These are phyloP conservation scores for Priceomyces castillae DNA, from an alignment of 805 yeast species.

Conservation along the genomic window DNA sequence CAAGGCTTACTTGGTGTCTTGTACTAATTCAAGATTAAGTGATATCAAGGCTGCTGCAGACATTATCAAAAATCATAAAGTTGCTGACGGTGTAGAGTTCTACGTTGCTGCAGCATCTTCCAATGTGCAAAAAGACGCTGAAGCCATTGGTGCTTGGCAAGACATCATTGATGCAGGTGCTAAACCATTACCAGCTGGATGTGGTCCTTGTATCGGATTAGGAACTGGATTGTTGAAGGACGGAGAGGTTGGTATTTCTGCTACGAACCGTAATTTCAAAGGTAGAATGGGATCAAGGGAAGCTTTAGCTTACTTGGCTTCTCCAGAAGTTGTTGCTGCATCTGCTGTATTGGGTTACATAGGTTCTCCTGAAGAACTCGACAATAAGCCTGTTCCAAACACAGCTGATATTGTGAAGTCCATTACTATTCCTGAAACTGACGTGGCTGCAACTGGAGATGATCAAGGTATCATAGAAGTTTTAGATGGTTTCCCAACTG, in stretches of 20 bases:
- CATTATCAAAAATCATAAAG: slow-evolving; percentile 74
- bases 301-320: slow-evolving; percentile 92
- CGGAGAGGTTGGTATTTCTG: slow-evolving; percentile 97
- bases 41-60: slow-evolving; percentile 95
- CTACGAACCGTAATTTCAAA: slow-evolving; percentile 97
- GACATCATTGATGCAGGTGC: slow-evolving; percentile 89
- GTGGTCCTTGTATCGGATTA: slow-evolving; percentile 98
- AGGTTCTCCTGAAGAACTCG: slow-evolving; percentile 85
- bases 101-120: slow-evolving; percentile 98
- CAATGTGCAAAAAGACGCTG: slow-evolving; percentile 90
- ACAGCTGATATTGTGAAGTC: slow-evolving; percentile 51
- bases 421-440: slow-evolving; percentile 21
- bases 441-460: slow-evolving; percentile 31
- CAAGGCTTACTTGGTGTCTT: slow-evolving; percentile 96
- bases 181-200: slow-evolving; percentile 93
- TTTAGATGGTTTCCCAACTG: slow-evolving; percentile 85
- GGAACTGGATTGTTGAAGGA: slow-evolving; percentile 92
- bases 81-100: slow-evolving; percentile 88
- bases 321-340: slow-evolving; percentile 98
- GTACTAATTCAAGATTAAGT: slow-evolving; percentile 91
- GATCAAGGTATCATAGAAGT: slow-evolving; percentile 58
- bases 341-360: slow-evolving; percentile 94
- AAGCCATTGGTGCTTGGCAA: slow-evolving; percentile 89
- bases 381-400: slow-evolving; percentile 48
- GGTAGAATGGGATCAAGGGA: slow-evolving; percentile 99